Base-by-base conservation (phyloP, 2,329 filamentous ascomycete species). In the Raffaelea albimanens region DNA sequence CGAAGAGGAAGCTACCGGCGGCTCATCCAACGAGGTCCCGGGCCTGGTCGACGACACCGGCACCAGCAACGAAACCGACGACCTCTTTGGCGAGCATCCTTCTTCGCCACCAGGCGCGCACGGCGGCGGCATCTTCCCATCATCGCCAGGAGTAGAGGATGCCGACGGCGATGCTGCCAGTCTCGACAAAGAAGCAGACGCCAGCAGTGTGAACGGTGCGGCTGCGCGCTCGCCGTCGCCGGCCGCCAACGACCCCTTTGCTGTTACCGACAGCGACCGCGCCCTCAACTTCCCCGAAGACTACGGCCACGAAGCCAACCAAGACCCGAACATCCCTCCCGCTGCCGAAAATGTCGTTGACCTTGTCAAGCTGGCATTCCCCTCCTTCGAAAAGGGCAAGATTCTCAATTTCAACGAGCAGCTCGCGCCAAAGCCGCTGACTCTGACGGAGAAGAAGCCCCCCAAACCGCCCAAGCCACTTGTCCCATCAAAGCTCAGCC, bases 401-500 rank as follows among this genome's bases (percentile, higher is more conserved):
- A 78, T 85, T 18, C 79, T 93, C 23, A 80, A 82, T 39, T 96
- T 90, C 69, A 85, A 87, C 57, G 82, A 89, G 51, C 71, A 97
- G 5, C 79, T 98, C 33, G 87, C 87, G 3, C 82, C 85, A 5
- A 89, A 90, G 62, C 82, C 82, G 56, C 85, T 88, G 1, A 75
- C 81, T 47, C 91, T 86, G 64, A 75, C 85, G 52, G 83, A 85
- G 48, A 93, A 95, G 64, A 79, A 81, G 36, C 88, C 90, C 0
- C 55, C 73, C 1, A 95, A 89, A 64, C 82, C 82, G 38, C 87
- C 89, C 1, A 93, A 90, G 64, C 74, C 87, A 16, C 73, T 97
- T 3, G 76, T 89, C 5, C 88, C 89, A 0, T 90, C 85, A 19
- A 98, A 98, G 64, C 75, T 95, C 48, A 89, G 81, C 52, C 73